Evolutionary conservation across 495 filamentous ascomycete species (phyloP).

Genomic region (Letharia lupina): DNA sequence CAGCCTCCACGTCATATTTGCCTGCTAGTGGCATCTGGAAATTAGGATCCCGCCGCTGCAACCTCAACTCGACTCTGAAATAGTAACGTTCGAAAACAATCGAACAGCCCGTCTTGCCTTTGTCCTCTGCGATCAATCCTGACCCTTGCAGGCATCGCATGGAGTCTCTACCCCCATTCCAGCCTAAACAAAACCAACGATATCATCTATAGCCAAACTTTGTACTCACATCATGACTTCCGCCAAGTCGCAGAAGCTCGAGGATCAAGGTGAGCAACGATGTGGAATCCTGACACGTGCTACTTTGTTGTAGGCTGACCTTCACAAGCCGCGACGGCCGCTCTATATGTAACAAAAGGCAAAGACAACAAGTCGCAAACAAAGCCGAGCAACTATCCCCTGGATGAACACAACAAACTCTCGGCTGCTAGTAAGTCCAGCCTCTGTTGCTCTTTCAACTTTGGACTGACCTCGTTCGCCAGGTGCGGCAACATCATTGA

Average conservation of each 20-base stretch:
- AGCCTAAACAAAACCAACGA: not conserved
- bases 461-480: not conserved
- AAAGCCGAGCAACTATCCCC: slow-evolving; percentile 30
- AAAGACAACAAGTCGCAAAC: slow-evolving; percentile 35
- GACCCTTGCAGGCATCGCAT: not conserved
- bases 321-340: slow-evolving; percentile 43
- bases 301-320: slow-evolving; percentile 7
- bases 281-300: not conserved
- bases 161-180: not conserved
- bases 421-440: slow-evolving; percentile 43
- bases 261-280: slow-evolving; percentile 26
- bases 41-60: not conserved
- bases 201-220: not conserved
- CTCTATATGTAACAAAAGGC: slow-evolving; percentile 42
- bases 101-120: not conserved
- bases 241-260: slow-evolving; percentile 26
- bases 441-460: not conserved
- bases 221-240: slow-evolving; percentile 14
- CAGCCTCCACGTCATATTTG: slow-evolving; percentile 10
- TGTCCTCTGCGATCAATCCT: not conserved
- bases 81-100: not conserved
- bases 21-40: slow-evolving; percentile 12
- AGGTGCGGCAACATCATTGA: slow-evolving; percentile 55
- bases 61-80: not conserved
- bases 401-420: slow-evolving; percentile 42